Evolutionary conservation across 441 rosid species (phyloP), one percentile per base, ranked within the genome.

Genomic region (Gossypium schwendimanii): DNA sequence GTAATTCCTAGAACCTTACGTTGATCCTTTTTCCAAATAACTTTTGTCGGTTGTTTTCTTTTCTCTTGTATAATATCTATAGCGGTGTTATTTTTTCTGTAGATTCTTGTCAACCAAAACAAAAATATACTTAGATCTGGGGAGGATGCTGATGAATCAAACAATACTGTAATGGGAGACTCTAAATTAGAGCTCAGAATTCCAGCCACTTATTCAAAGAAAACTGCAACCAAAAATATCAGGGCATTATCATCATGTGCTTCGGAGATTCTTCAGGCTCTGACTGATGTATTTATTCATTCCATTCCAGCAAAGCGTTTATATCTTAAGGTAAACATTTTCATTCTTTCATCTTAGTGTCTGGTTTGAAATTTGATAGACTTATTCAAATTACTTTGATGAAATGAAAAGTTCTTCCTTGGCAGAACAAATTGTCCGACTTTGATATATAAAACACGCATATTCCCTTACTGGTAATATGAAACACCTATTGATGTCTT

Each of bases 31-130:
- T 50, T 52, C 45, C 60, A 60, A 41, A 45, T 14, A 49, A 8
- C 5, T 4, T 26, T 41, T 45, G 4, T 49, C 0, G 70, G 72
- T 64, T 75, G 64, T 62, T 57, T 63, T 57, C 10, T 60, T 39
- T 41, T 24, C 18, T 26, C 8, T 17, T 60, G 70, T 7, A 24
- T 66, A 24, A 24, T 49, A 17, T 17, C 4, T 36, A 33, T 63
- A 20, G 21, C 0, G 20, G 21, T 63, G 28, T 31, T 39, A 18
- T 21, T 33, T 75, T 33, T 75, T 45, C 10, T 28, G 0, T 70
- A 88, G 96, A 68, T 82, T 77, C 86, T 90, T 72, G 97, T 95
- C 75, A 87, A 85, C 81, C 92, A 95, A 82, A 95, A 90, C 77
- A 90, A 75, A 78, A 75, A 79, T 73, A 75, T 68, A 39, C 84